Base-by-base conservation (phyloP, 2,329 filamentous ascomycete species). In the Exophiala sp. region DNA sequence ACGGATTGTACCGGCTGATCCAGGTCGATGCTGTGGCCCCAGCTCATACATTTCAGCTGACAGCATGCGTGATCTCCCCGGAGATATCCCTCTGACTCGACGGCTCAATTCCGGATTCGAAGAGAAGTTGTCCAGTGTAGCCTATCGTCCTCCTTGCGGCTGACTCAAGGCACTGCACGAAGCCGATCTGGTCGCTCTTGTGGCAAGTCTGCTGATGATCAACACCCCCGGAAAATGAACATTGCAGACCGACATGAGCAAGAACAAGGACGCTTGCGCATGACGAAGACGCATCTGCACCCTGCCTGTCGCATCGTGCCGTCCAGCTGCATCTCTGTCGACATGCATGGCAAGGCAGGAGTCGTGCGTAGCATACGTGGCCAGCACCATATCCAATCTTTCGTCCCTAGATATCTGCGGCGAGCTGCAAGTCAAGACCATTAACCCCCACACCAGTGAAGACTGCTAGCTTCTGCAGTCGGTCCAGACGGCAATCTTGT, bases 221-320 rank as follows among this genome's bases (percentile, higher is more conserved):
- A 14, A 10, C 27, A 39, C 24, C 16, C 29, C 19, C 34, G 3
- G 29, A 32, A 7, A 3, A n/a, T n/a, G 29, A 34, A 16, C 30
- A 34, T 16, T 48, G 43, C 40, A 43, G 41, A 48, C 43, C 47
- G 43, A 47, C 46, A 46, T 40, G 35, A 49, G 24, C 24, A 41
- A 30, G 35, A 19, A 34, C 8, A 34, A 46, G 19, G 19, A 23
- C 18, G 43, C 51, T 24, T 38, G 27, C 34, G 21, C 35, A 48
- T 11, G 16, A 23, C 14, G 41, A 48, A 22, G 21, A 42, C 37
- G 48, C 45, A 42, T 47, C 48, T 52, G 52, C 52, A 46, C 21
- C 24, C 44, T 39, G 52, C 52, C 48, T 55, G 24, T 51, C 52
- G 48, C 52, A 38, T 51, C 52, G 52, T 48, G 52, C 52, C 52